A percentile compares a stretch with the other conserved stretches of the same genome.
phyloP scores from a whole-genome alignment of 805 yeast genomes.

The Barnettozyma pratensis region DNA sequence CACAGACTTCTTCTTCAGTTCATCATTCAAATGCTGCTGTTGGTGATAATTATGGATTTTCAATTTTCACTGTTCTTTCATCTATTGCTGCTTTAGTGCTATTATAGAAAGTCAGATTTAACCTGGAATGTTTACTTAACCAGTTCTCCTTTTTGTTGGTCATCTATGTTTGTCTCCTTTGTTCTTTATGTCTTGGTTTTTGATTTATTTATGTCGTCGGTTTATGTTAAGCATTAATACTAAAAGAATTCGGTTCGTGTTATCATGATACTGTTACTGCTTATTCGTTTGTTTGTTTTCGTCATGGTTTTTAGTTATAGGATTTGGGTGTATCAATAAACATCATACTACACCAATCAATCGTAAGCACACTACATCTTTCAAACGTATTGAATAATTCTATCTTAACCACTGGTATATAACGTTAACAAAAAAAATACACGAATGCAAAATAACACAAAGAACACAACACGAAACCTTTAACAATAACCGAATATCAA shows the following conservation, averaged over 20 bases:
- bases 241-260: neutral
- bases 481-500: too few relatives aligned
- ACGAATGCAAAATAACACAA: neutral
- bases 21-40: neutral
- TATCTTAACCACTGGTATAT: neutral
- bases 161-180: conserved; percentile 1
- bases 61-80: neutral
- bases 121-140: too few relatives aligned
- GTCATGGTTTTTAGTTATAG: neutral
- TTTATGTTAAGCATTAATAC: neutral
- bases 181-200: neutral
- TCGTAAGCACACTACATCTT: too few relatives aligned
- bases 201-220: neutral
- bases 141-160: neutral
- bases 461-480: too few relatives aligned
- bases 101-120: neutral
- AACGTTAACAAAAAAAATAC: too few relatives aligned
- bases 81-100: neutral
- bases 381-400: neutral
- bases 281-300: neutral
- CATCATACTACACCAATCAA: too few relatives aligned
- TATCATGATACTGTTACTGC: neutral
- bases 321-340: neutral
- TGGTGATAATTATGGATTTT: neutral
- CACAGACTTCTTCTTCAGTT: neutral